Conservation (phyloP, 495 filamentous ascomycete species). For the Aeminium ludgeri region DNA sequence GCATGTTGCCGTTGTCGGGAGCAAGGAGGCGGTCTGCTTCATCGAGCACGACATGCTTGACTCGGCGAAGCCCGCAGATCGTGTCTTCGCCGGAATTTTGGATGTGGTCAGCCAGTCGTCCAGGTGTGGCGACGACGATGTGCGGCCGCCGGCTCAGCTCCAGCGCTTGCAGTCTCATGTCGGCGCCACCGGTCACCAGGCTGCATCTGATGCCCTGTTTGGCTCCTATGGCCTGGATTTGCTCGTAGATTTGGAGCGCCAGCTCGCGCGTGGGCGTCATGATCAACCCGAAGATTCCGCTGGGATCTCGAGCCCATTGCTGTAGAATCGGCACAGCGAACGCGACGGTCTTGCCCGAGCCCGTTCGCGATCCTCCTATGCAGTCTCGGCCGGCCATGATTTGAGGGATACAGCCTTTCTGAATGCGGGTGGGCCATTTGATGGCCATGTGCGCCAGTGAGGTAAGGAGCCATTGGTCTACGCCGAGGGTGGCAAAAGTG, state of each 20-base stretch:
- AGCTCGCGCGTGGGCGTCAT: slow-evolving; percentile 87
- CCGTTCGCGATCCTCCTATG: slow-evolving; percentile 84
- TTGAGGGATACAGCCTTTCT: slow-evolving; percentile 75
- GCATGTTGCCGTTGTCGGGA: slow-evolving; percentile 57
- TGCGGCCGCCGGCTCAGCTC: slow-evolving; percentile 68
- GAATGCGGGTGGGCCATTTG: slow-evolving; percentile 75
- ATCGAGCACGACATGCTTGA: slow-evolving; percentile 78
- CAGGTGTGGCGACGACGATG: slow-evolving; percentile 85
- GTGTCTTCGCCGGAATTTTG: slow-evolving; percentile 79
- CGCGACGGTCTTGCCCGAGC: slow-evolving; percentile 97
- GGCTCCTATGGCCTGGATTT: slow-evolving; percentile 78
- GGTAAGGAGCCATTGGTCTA: slow-evolving; percentile 78
- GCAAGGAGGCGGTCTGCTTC: slow-evolving; percentile 87
- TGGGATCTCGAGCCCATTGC: slow-evolving; percentile 80
- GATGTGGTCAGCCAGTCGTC: slow-evolving; percentile 88
- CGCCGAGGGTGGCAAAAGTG: slow-evolving; percentile 56
- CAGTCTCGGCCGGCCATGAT: slow-evolving; percentile 83
- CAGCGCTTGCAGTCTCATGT: slow-evolving; percentile 83
- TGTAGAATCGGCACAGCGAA: slow-evolving; percentile 90
- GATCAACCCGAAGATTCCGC: slow-evolving; percentile 76
- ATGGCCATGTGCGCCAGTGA: slow-evolving; percentile 79
- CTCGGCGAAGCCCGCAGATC: slow-evolving; percentile 55
- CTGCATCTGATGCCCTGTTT: slow-evolving; percentile 70
- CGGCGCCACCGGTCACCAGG: slow-evolving; percentile 76
- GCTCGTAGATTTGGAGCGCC: slow-evolving; percentile 88